Base-by-base conservation (phyloP, 805 yeast species). In the Candida maris region DNA sequence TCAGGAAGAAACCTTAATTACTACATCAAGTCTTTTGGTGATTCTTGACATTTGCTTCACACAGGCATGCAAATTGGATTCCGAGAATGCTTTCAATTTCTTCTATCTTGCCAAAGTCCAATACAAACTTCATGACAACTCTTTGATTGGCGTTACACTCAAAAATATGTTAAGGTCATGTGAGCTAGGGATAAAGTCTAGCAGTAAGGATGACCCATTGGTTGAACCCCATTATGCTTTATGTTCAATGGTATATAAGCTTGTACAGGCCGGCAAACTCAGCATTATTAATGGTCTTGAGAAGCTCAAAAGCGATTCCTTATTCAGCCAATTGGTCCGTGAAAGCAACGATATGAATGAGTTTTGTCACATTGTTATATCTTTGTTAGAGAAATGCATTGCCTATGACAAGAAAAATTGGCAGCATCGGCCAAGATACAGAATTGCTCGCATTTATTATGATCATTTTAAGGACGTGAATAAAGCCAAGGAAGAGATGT, bases 401-500 rank as follows among this genome's bases (percentile, higher is more conserved):
- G 34, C 64, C 0, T 60, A 73, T 8, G 97, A 91, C 55, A 88
- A 83, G 54, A 85, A 80, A 54, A 85, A 79, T 35, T 88, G 97
- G 97, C 95, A 88, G 35, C 97, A 93, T 54, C 73, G 84, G 35
- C 94, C 97, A 1, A 69, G 75, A 2, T 88, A 72, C 52, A 67
- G 88, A 43, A 64, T 85, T 12, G 87, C 97, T 0, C 68, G 62
- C 35, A 77, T 89, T 8, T 60, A 67, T 13, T 70, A 63, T 35
- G 75, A 77, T 2, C 81, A 78, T 3, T 68, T 76, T 26, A 58
- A 68, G 2, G 78, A 84, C 38, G 44, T 61, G 6, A 59, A 61
- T 2, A 67, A 62, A 1, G 93, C 97, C 0, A 66, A 69, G 30
- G 71, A 71, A 9, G 86, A 83, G 45, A 75, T 91, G 74, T 65